Evolutionary conservation across 192 early-diverging fungal genomes (phyloP).

Genomic region (Thamnidium elegans): DNA sequence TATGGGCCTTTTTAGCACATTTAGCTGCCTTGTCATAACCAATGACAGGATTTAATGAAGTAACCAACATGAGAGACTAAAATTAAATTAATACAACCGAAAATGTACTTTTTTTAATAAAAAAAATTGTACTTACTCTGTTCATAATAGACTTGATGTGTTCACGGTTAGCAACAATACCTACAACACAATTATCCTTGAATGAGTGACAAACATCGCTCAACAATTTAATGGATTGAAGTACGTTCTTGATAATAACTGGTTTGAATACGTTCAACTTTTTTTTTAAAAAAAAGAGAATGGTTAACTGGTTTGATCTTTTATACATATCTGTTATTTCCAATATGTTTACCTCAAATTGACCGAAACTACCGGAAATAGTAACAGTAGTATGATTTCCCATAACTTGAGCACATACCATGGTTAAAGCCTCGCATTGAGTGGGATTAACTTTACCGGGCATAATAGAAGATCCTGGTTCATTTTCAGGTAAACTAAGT

Average conservation of each 20-base stretch:
- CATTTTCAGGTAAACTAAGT: constrained; percentile 94
- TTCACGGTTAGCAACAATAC: constrained; percentile 91
- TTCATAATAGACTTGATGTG: constrained; percentile 85
- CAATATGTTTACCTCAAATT: constrained; percentile 75
- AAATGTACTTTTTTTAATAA: background rate
- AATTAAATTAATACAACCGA: background rate
- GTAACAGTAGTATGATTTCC: constrained; percentile 96
- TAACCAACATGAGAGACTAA: constrained; percentile 92
- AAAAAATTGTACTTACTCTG: constrained; percentile 25
- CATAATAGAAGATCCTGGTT: constrained; percentile 99
- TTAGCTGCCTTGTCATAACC: constrained; percentile 89
- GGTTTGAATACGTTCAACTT: constrained; percentile 99
- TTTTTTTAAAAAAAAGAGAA: constrained; percentile 19
- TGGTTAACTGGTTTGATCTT: background rate
- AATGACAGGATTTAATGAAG: constrained; percentile 97
- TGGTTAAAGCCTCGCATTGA: constrained; percentile 97
- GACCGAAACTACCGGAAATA: constrained; percentile 91
- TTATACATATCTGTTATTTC: background rate
- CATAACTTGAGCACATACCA: constrained; percentile 99
- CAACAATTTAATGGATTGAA: constrained; percentile 88
- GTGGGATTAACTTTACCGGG: constrained; percentile 99
- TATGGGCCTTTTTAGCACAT: constrained; percentile 68
- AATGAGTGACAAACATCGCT: constrained; percentile 86
- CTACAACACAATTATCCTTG: constrained; percentile 93
- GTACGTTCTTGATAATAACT: constrained; percentile 96